Evolutionary conservation across 495 filamentous ascomycete species (phyloP).

Genomic region (Tuber aestivum): DNA sequence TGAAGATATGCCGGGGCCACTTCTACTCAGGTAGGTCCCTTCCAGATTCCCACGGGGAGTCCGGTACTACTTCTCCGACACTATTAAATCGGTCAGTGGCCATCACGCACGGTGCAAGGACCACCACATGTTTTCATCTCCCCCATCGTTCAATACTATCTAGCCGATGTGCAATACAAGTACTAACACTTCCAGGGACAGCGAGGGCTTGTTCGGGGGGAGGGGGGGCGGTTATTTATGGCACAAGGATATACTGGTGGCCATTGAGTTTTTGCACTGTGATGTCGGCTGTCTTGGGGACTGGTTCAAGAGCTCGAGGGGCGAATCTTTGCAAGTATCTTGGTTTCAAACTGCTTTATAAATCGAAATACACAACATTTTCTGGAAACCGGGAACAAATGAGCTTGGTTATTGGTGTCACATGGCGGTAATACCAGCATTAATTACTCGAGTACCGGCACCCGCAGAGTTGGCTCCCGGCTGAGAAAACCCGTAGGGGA

Average conservation of each 20-base stretch:
- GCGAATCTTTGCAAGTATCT: neutral
- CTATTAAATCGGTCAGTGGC: too few relatives aligned
- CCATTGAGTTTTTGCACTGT: neutral
- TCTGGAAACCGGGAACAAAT: neutral
- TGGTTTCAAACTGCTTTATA: neutral
- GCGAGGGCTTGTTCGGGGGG: neutral
- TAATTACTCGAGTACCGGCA: too few relatives aligned
- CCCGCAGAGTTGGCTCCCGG: neutral
- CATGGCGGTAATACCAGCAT: too few relatives aligned
- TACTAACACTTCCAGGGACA: too few relatives aligned
- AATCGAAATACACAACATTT: neutral
- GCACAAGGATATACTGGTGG: neutral
- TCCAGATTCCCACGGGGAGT: too few relatives aligned
- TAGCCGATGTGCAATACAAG: neutral
- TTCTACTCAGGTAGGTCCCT: too few relatives aligned
- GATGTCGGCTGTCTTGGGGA: neutral
- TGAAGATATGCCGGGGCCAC: too few relatives aligned
- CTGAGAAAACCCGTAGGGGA: neutral
- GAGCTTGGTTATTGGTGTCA: neutral
- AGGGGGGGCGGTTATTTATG: neutral
- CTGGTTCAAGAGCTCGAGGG: neutral
- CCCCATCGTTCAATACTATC: neutral
- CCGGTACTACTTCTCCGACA: too few relatives aligned
- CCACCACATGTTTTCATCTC: neutral
- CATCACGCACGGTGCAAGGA: too few relatives aligned